phyloP scores from a whole-genome alignment of 106 monocot species.

The Xerophyta viscosa region DNA sequence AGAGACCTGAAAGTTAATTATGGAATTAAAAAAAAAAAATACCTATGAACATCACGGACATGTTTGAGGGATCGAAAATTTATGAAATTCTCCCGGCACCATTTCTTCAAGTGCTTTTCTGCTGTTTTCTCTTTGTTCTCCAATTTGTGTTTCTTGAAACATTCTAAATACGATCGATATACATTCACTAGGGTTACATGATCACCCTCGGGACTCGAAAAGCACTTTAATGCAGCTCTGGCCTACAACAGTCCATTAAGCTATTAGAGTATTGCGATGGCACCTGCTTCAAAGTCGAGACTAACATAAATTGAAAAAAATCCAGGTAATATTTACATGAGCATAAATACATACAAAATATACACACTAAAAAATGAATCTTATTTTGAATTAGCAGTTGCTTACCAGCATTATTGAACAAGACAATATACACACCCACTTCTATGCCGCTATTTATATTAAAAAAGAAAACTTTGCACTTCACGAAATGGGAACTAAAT shows the following conservation, averaged over 20 bases:
- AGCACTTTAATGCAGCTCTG: conserved; percentile 63
- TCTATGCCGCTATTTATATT: no score
- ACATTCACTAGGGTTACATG: conserved; percentile 80
- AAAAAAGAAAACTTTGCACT: no score
- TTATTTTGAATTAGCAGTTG: no score
- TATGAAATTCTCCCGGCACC: conserved; percentile 95
- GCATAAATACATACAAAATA: no score
- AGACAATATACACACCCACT: no score
- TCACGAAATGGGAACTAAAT: no score
- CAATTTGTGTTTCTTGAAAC: conserved; percentile 52
- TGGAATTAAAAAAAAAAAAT: background rate
- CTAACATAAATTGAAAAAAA: no score
- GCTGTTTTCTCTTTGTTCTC: conserved; percentile 51
- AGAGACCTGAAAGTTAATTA: background rate
- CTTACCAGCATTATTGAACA: no score
- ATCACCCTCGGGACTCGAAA: conserved; percentile 81
- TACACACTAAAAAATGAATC: no score
- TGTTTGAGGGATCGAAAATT: conserved; percentile 78
- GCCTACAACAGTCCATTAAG: conserved; percentile 68
- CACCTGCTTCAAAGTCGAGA: no score
- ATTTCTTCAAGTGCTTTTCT: conserved; percentile 57
- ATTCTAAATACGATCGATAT: conserved; percentile 57
- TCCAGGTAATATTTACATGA: no score
- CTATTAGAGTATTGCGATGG: no score
- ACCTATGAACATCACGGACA: conserved; percentile 80